Evolutionary conservation across 176 grass and related monocot genomes (phyloP).

Genomic region (Lolium multiflorum): DNA sequence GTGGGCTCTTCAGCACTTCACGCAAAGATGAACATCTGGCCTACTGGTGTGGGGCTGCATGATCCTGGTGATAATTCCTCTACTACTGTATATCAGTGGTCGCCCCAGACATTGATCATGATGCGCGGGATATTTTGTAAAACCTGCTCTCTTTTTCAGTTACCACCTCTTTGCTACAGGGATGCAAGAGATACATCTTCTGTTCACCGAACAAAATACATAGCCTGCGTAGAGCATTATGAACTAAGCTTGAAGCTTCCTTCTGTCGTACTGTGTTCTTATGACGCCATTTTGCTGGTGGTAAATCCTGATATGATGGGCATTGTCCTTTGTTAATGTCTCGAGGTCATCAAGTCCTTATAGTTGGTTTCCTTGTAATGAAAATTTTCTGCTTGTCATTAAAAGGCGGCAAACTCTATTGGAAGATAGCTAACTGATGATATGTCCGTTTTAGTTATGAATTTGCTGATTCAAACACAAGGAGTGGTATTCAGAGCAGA

Average conservation of each 20-base stretch:
- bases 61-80: conserved; percentile 40
- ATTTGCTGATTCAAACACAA: background rate
- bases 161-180: conserved; percentile 32
- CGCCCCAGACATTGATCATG: conserved; percentile 33
- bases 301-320: conserved; percentile 30
- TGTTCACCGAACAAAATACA: conserved; percentile 35
- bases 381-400: background rate
- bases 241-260: background rate
- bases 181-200: conserved; percentile 38
- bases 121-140: conserved; percentile 45
- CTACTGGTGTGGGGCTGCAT: conserved; percentile 77
- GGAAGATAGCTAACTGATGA: background rate
- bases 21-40: conserved; percentile 88
- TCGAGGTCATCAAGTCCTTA: background rate
- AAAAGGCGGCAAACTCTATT: background rate
- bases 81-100: conserved; percentile 41
- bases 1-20: conserved; percentile 74
- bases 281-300: conserved; percentile 8
- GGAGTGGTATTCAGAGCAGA: background rate
- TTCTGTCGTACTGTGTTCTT: conserved; percentile 18
- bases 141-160: conserved; percentile 19
- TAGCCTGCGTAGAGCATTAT: conserved; percentile 21
- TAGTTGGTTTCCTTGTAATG: background rate
- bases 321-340: background rate
- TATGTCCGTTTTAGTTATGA: background rate